Conservation (phyloP, 352 stramenopile species). For the Phytophthora megakarya region DNA sequence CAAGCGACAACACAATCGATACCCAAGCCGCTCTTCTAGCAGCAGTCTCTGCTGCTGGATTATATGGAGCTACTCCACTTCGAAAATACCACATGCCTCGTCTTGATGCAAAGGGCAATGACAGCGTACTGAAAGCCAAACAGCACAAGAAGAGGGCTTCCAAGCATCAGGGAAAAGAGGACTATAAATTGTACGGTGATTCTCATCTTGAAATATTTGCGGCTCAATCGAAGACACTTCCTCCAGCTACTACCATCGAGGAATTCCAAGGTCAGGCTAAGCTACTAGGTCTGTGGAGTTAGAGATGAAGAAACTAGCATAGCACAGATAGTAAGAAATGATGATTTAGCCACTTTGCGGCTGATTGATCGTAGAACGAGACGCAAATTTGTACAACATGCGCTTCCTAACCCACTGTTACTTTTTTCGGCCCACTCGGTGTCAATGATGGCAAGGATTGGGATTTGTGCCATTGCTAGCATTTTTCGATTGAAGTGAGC, state of each 20-base stretch:
- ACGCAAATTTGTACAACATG: slow-evolving; percentile 25
- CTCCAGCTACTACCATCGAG: slow-evolving; percentile 27
- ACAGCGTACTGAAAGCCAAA: slow-evolving; percentile 1
- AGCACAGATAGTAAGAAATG: background rate
- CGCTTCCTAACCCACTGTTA: slow-evolving; percentile 7
- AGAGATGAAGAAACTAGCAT: background rate
- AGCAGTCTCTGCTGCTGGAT: slow-evolving; percentile 34
- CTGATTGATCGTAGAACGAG: slow-evolving; percentile 1
- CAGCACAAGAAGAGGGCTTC: slow-evolving; percentile 23
- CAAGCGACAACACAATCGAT: slow-evolving; percentile 7
- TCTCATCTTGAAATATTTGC: background rate
- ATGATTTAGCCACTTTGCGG: slow-evolving; percentile 14
- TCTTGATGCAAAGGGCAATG: slow-evolving; percentile 9
- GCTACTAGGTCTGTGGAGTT: slow-evolving; percentile 54
- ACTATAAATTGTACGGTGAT: background rate
- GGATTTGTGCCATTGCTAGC: background rate
- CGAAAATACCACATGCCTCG: slow-evolving; percentile 1
- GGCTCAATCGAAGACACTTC: slow-evolving; percentile 14
- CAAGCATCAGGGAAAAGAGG: slow-evolving; percentile 13
- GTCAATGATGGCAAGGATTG: slow-evolving; percentile 21
- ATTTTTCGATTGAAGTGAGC: slow-evolving; percentile 14
- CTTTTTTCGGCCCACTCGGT: slow-evolving; percentile 8
- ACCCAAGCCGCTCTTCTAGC: slow-evolving; percentile 34
- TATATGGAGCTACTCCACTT: slow-evolving; percentile 35
- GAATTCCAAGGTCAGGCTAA: slow-evolving; percentile 49